Evolutionary conservation across 2,329 filamentous ascomycete species (phyloP).

Genomic region (Neocatenulostroma microsporum): DNA sequence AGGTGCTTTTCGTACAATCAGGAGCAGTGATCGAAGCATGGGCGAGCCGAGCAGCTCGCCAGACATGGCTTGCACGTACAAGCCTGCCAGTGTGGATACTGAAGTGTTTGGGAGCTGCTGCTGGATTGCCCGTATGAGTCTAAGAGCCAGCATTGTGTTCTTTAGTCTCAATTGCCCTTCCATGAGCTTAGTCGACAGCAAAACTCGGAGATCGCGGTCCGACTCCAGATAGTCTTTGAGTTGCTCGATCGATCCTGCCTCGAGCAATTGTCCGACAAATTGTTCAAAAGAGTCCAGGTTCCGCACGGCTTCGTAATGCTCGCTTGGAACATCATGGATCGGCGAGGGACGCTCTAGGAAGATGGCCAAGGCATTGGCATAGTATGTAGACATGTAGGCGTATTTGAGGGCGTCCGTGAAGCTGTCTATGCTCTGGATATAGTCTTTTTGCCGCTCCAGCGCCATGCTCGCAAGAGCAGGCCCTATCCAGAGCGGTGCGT

Average conservation of each 20-base stretch:
- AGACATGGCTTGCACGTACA: constrained; percentile 56
- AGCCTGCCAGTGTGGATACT: constrained; percentile 33
- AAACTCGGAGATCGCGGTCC: constrained; percentile 47
- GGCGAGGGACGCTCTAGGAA: constrained; percentile 42
- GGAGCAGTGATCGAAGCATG: constrained; percentile 47
- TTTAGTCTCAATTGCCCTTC: constrained; percentile 32
- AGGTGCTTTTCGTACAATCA: constrained; percentile 53
- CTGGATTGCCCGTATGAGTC: constrained; percentile 32
- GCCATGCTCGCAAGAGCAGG: constrained; percentile 54
- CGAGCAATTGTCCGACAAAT: constrained; percentile 22
- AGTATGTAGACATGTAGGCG: constrained; percentile 79
- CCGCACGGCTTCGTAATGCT: constrained; percentile 61
- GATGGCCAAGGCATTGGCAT: constrained; percentile 65
- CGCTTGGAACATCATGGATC: constrained; percentile 42
- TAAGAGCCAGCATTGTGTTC: constrained; percentile 24
- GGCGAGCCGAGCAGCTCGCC: constrained; percentile 48
- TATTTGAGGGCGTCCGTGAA: constrained; percentile 60
- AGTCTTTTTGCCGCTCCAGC: constrained; percentile 65
- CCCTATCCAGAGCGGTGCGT: constrained; percentile 56
- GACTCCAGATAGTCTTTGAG: constrained; percentile 53
- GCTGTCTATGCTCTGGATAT: constrained; percentile 66
- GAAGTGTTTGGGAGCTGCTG: constrained; percentile 30
- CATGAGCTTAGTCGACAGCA: constrained; percentile 31
- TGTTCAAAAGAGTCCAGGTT: constrained; percentile 60
- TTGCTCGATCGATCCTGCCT: constrained; percentile 19